Evolutionary conservation across 2,329 filamentous ascomycete species (phyloP).

Genomic region (Microcyclosporella mali): DNA sequence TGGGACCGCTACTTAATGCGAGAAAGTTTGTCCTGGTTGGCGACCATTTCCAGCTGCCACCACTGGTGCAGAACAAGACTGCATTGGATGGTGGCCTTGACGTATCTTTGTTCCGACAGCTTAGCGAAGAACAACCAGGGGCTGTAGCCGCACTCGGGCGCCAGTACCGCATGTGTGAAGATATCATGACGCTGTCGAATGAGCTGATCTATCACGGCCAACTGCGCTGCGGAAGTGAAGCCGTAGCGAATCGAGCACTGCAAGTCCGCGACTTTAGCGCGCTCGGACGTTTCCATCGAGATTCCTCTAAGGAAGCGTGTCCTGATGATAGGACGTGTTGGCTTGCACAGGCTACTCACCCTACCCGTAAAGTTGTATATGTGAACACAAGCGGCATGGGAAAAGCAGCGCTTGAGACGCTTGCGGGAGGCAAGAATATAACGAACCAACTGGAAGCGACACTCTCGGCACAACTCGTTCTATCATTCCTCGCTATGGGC

Average conservation of each 20-base stretch:
- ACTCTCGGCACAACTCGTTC: constrained; percentile 72
- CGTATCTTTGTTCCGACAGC: constrained; percentile 84
- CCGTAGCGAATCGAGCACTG: constrained; percentile 64
- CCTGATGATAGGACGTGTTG: constrained; percentile 53
- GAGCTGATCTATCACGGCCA: constrained; percentile 86
- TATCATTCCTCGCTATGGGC: constrained; percentile 68
- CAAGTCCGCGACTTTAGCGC: constrained; percentile 50
- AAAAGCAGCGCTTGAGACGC: constrained; percentile 59
- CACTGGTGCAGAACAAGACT: constrained; percentile 85
- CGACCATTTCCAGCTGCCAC: constrained; percentile 92
- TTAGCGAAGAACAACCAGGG: constrained; percentile 80
- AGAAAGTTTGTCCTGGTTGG: constrained; percentile 90
- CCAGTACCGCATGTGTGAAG: constrained; percentile 97
- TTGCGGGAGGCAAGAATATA: constrained; percentile 67
- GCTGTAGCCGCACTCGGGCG: constrained; percentile 90
- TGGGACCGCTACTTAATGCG: constrained; percentile 90
- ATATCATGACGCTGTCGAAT: constrained; percentile 92
- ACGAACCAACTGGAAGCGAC: constrained; percentile 79
- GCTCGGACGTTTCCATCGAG: constrained; percentile 31
- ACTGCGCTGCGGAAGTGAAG: constrained; percentile 78
- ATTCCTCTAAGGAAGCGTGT: constrained; percentile 2
- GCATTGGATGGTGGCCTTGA: constrained; percentile 82
- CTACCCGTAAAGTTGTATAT: constrained; percentile 70
- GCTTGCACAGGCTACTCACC: constrained; percentile 65
- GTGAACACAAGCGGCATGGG: constrained; percentile 78